These are phyloP conservation scores for Fraxinus sp. DNA, from an alignment of 305 asterid genomes.

Conservation along the genomic window DNA sequence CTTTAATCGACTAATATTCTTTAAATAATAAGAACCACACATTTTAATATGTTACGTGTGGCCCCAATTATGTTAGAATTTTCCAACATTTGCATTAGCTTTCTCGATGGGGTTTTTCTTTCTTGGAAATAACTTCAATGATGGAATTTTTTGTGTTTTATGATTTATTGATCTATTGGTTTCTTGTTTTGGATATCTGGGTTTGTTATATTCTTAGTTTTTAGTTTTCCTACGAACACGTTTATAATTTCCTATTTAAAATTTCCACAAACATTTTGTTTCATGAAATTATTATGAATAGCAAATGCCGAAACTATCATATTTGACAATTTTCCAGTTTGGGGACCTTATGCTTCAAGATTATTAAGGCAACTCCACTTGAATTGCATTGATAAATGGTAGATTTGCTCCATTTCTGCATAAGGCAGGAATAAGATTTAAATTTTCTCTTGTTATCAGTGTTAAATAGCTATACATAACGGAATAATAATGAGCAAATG, in stretches of 20 bases:
- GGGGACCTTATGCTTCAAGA: background rate
- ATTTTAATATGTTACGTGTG: too few relatives aligned
- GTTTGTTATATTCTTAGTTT: background rate
- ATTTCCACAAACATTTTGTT: background rate
- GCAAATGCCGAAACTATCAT: slow-evolving; percentile 6
- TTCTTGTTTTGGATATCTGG: slow-evolving; percentile 11
- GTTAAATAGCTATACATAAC: background rate
- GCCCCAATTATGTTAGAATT: too few relatives aligned
- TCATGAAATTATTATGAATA: background rate
- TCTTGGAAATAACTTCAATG: background rate
- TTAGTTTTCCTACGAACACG: background rate
- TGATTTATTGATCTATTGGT: background rate
- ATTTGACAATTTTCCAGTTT: background rate
- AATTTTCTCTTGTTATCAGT: background rate
- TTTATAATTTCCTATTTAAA: slow-evolving; percentile 1
- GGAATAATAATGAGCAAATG: background rate
- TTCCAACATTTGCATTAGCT: background rate
- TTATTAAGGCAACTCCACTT: slow-evolving; percentile 4
- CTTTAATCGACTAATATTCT: too few relatives aligned
- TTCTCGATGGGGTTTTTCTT: background rate
- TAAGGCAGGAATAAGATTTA: background rate
- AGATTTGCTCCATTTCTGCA: background rate
- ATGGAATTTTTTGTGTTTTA: background rate
- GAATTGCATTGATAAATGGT: background rate
- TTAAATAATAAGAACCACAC: too few relatives aligned